These are phyloP conservation scores for Fonsecaea multimorphosa DNA, from an alignment of 2,329 filamentous ascomycete species.

Conservation along the genomic window DNA sequence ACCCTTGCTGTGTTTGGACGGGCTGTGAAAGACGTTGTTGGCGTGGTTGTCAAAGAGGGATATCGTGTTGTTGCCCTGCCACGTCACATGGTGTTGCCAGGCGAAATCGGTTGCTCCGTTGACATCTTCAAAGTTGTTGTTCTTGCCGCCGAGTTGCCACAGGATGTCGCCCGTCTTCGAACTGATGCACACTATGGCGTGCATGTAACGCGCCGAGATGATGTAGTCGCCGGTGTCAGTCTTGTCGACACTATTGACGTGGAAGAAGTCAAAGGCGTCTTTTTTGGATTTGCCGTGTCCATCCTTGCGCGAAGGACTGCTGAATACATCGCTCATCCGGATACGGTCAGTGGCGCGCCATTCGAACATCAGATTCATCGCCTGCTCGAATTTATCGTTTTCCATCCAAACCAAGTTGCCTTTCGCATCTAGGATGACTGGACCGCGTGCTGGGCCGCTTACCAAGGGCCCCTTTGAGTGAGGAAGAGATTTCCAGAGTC, in stretches of 20 bases:
- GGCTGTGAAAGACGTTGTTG: constrained; percentile 34
- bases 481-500: constrained; percentile 42
- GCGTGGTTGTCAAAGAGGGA: constrained; percentile 52
- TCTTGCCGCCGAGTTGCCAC: constrained; percentile 61
- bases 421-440: constrained; percentile 26
- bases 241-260: constrained; percentile 64
- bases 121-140: constrained; percentile 54
- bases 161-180: constrained; percentile 55
- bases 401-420: constrained; percentile 48
- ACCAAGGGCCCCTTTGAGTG: constrained; percentile 29
- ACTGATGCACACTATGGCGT: constrained; percentile 57
- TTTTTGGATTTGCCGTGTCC: constrained; percentile 17
- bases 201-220: constrained; percentile 59
- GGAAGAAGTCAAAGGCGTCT: constrained; percentile 60
- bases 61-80: constrained; percentile 39
- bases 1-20: constrained; percentile 49
- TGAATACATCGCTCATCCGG: constrained; percentile 37
- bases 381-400: constrained; percentile 44
- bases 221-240: constrained; percentile 59
- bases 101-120: constrained; percentile 55
- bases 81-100: constrained; percentile 62
- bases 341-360: constrained; percentile 53
- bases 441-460: constrained; percentile 32
- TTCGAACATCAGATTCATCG: constrained; percentile 55
- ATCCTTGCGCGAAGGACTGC: constrained; percentile 17